These are phyloP conservation scores for Fusarium udum DNA, from an alignment of 2,329 filamentous ascomycete species.

Conservation along the genomic window DNA sequence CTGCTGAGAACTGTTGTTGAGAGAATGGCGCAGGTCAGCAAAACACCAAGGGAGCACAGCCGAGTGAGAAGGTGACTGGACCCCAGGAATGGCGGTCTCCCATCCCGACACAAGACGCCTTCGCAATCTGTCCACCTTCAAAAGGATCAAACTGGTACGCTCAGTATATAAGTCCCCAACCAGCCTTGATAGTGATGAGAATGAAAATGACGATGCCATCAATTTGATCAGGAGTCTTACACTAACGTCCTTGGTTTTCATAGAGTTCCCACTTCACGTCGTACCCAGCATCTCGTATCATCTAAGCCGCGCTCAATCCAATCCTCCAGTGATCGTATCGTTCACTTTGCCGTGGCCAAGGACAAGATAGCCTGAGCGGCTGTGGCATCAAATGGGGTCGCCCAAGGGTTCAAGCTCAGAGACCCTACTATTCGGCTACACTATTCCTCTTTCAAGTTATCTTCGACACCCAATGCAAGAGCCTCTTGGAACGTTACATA, in stretches of 20 bases:
- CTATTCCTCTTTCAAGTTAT: fast-evolving
- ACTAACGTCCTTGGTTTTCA: neutral
- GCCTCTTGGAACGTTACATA: fast-evolving
- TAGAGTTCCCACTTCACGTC: too few relatives aligned
- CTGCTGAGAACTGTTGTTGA: too few relatives aligned
- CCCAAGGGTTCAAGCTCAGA: neutral
- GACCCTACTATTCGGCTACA: neutral
- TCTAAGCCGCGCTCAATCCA: fast-evolving
- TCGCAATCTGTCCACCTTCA: fast-evolving
- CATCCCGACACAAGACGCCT: fast-evolving
- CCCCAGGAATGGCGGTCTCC: fast-evolving
- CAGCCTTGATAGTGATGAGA: fast-evolving
- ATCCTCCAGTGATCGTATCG: neutral
- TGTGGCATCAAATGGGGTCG: neutral
- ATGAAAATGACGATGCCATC: neutral
- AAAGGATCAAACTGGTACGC: too few relatives aligned
- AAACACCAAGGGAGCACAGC: fast-evolving
- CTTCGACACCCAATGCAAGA: neutral
- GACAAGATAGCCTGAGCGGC: fast-evolving
- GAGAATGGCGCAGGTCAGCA: neutral
- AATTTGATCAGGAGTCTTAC: neutral
- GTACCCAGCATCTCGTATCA: neutral
- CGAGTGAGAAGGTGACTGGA: neutral
- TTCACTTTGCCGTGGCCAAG: neutral
- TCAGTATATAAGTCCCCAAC: fast-evolving